These are phyloP conservation scores for Kodamaea hsintzibuensis DNA, from an alignment of 805 yeast genomes.

Conservation along the genomic window DNA sequence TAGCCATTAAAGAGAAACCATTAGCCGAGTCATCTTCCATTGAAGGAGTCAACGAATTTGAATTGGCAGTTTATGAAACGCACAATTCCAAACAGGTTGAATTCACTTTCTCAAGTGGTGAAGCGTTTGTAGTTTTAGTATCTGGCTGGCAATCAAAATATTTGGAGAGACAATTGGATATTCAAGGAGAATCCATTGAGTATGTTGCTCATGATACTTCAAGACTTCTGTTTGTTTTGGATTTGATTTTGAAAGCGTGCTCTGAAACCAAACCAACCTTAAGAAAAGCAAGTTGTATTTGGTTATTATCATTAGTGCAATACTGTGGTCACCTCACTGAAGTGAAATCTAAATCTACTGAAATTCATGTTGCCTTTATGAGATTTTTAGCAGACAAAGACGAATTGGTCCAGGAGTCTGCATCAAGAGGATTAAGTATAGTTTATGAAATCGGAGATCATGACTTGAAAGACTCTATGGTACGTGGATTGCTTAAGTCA, in stretches of 20 bases:
- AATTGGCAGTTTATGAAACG: constrained; percentile 53
- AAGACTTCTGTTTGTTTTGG: constrained; percentile 40
- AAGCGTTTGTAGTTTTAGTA: constrained; percentile 70
- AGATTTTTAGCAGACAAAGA: constrained; percentile 77
- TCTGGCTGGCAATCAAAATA: constrained; percentile 74
- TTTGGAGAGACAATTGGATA: constrained; percentile 54
- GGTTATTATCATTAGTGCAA: constrained; percentile 81
- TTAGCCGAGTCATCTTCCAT: neutral
- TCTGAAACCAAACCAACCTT: constrained; percentile 69
- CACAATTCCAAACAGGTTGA: constrained; percentile 75
- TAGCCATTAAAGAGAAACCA: constrained; percentile 24
- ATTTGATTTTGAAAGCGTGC: constrained; percentile 52
- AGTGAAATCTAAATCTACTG: constrained; percentile 46
- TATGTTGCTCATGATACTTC: constrained; percentile 17
- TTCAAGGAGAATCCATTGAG: constrained; percentile 36
- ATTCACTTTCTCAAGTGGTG: constrained; percentile 76
- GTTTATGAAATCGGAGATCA: constrained; percentile 75
- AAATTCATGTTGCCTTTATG: constrained; percentile 75
- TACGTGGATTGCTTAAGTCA: constrained; percentile 69
- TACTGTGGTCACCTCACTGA: constrained; percentile 55
- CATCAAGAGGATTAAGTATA: constrained; percentile 82
- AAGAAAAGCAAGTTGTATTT: constrained; percentile 76
- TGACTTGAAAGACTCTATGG: constrained; percentile 68
- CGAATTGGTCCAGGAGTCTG: constrained; percentile 88
- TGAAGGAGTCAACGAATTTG: constrained; percentile 24